Conservation (phyloP, 352 stramenopile genomes). For the Globisporangium cederbergense region DNA sequence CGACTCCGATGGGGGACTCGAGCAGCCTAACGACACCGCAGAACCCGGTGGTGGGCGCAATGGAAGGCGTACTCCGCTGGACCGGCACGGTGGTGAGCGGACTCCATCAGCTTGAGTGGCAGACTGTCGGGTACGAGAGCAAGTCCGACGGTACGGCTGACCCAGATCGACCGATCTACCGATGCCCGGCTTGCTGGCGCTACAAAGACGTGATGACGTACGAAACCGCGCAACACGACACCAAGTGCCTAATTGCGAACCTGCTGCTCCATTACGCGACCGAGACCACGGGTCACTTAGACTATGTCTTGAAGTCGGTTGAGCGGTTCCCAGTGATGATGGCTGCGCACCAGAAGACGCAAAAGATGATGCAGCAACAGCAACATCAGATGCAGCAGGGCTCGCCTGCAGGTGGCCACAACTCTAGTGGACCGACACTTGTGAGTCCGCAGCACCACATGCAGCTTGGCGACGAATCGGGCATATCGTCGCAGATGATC, state of each 20-base stretch:
- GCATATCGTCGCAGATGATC: constrained; percentile 45
- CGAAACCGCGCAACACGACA: constrained; percentile 78
- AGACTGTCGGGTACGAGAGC: constrained; percentile 77
- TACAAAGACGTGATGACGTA: constrained; percentile 87
- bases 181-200: constrained; percentile 75
- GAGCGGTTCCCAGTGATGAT: constrained; percentile 69
- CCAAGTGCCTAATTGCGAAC: constrained; percentile 83
- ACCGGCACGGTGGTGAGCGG: constrained; percentile 69
- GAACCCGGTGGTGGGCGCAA: constrained; percentile 54
- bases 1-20: constrained; percentile 12
- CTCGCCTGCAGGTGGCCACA: constrained; percentile 15
- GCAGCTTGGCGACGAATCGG: constrained; percentile 30
- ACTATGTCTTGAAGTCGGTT: constrained; percentile 77
- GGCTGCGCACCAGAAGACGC: constrained; percentile 40
- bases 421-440: constrained; percentile 22
- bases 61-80: constrained; percentile 77
- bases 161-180: constrained; percentile 74
- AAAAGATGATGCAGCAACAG: constrained; percentile 39
- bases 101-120: constrained; percentile 79
- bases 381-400: constrained; percentile 12
- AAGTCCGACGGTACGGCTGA: constrained; percentile 67
- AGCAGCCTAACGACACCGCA: constrained; percentile 25
- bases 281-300: constrained; percentile 70
- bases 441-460: constrained; percentile 50
- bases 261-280: constrained; percentile 77